phyloP scores from a whole-genome alignment of 495 filamentous ascomycete species.

The Cenococcum geophilum region DNA sequence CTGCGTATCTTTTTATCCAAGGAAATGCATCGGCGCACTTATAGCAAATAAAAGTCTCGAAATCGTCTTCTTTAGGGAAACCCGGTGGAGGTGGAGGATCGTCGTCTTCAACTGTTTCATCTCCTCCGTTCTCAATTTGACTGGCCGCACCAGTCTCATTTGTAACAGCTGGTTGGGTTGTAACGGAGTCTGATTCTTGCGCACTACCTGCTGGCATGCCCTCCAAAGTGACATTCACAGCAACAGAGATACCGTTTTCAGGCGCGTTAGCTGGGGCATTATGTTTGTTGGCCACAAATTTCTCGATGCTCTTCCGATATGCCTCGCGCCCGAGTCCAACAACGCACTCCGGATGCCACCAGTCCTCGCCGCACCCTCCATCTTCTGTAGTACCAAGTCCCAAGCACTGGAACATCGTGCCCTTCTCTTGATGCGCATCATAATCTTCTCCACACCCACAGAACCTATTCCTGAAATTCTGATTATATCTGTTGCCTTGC shows the following conservation, averaged over 20 bases:
- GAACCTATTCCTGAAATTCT: slow-evolving; percentile 90
- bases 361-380: slow-evolving; percentile 94
- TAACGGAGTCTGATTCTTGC: slow-evolving; percentile 9
- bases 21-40: slow-evolving; percentile 83
- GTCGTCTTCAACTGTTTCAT: slow-evolving; percentile 35
- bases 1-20: slow-evolving; percentile 91
- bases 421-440: slow-evolving; percentile 76
- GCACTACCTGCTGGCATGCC: slow-evolving; percentile 17
- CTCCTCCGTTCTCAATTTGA: slow-evolving; percentile 18
- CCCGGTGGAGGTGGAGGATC: slow-evolving; percentile 65
- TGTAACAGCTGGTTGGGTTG: slow-evolving; percentile 7
- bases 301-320: slow-evolving; percentile 34
- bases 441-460: slow-evolving; percentile 87
- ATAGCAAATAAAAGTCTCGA: slow-evolving; percentile 86
- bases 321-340: slow-evolving; percentile 62
- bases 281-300: slow-evolving; percentile 10
- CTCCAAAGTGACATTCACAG: slow-evolving; percentile 21
- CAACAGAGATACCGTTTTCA: slow-evolving; percentile 19
- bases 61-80: slow-evolving; percentile 83
- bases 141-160: slow-evolving; percentile 23
- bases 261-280: slow-evolving; percentile 6
- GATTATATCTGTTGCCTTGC: slow-evolving; percentile 78
- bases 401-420: slow-evolving; percentile 98
- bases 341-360: slow-evolving; percentile 96
- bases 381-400: slow-evolving; percentile 72